Base-by-base conservation (phyloP, 139 green algal species). In the Chlorella sp. region DNA sequence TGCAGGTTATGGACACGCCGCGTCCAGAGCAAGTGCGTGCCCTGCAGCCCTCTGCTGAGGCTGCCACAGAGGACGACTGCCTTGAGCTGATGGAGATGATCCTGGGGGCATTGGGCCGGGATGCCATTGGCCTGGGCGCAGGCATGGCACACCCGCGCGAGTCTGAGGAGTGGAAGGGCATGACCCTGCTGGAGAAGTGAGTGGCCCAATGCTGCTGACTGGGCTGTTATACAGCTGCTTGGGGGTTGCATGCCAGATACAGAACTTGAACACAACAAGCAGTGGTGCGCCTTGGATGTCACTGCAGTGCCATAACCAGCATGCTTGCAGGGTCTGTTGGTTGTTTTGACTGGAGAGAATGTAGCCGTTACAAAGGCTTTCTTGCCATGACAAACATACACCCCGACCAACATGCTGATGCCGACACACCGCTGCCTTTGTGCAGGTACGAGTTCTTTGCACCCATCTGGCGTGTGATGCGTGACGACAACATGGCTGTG, bases 1-100 rank as follows among this genome's bases (percentile, higher is more conserved):
- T 55, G 2, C 77, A 84, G 73, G 83, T 94, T 76, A 93, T 94
- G 87, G 89, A 94, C 85, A 92, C 89, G 31, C 90, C 90, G 0
- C 71, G 78, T 26, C 86, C 87, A 5, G 77, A 85, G 49, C 79
- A 85, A 61, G 85, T 94, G 24, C 83, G 91, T 3, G 20, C 67
- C 0, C 49, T 77, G 23, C 83, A 91, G 77, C 88, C 86, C 0
- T 50, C 90, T n/a, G 77, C 82, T 5, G 62, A 69, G 1, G 77
- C 71, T 36, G 82, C 81, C 36, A 93, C 75, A 5, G 88, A 96
- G 31, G 86, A 80, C 30, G 91, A 96, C 66, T 78, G 62, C 26
- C 74, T 94, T 67, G 91, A 96, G 88, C 83, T 96, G 42, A 91
- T 96, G 83, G 91, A 96, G 70, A 96, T 96, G 91, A 94, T 96